Evolutionary conservation across 306 rosid genomes (phyloP).

Genomic region (Prunus padus): DNA sequence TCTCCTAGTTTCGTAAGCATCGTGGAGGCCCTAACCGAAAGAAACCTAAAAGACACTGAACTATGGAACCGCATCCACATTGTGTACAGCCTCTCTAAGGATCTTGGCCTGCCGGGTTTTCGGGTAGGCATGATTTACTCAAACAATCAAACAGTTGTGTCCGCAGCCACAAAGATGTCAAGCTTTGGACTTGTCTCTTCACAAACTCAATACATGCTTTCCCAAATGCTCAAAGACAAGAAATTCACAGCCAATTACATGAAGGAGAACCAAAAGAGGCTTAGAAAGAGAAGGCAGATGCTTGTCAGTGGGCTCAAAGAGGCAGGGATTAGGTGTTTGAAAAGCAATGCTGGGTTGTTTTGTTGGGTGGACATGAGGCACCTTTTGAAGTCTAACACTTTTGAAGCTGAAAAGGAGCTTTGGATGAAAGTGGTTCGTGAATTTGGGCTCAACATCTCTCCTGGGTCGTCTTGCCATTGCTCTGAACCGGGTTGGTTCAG

Average conservation of each 20-base stretch:
- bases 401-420: constrained; percentile 74
- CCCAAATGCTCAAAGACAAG: constrained; percentile 47
- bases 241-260: constrained; percentile 45
- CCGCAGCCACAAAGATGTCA: constrained; percentile 87
- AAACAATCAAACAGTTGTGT: constrained; percentile 39
- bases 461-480: constrained; percentile 85
- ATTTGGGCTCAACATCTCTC: constrained; percentile 67
- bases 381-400: constrained; percentile 37
- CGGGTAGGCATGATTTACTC: constrained; percentile 87
- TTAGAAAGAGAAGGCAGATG: constrained; percentile 45
- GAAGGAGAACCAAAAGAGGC: constrained; percentile 41
- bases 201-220: constrained; percentile 65
- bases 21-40: constrained; percentile 34
- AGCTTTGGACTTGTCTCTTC: constrained; percentile 83
- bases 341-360: constrained; percentile 75
- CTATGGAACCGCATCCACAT: constrained; percentile 47
- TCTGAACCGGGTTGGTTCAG: constrained; percentile 93
- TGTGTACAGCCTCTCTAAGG: constrained; percentile 76
- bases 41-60: not conserved
- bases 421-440: constrained; percentile 59
- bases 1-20: constrained; percentile 53
- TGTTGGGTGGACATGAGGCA: constrained; percentile 91
- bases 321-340: constrained; percentile 56
- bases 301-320: constrained; percentile 46
- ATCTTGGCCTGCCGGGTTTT: constrained; percentile 71